phyloP scores from a whole-genome alignment of 805 yeast species.

The Metschnikowia corniflorae region DNA sequence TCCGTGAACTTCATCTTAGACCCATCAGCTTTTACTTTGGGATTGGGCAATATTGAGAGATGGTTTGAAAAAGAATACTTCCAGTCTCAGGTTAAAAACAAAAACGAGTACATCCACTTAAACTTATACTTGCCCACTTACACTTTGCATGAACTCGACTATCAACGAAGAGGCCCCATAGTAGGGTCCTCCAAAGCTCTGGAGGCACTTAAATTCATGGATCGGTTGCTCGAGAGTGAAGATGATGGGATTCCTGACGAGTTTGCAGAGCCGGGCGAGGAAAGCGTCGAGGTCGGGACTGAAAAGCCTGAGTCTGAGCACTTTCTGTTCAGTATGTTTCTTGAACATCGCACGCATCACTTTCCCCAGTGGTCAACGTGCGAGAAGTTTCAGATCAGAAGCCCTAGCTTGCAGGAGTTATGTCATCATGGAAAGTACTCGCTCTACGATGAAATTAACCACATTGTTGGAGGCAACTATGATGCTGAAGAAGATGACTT shows the following conservation, averaged over 20 bases:
- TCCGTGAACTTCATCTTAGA: slow-evolving; percentile 51
- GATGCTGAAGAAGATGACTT: slow-evolving; percentile 24
- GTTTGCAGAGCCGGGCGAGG: not conserved
- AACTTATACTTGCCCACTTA: slow-evolving; percentile 51
- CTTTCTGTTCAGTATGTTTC: slow-evolving; percentile 21
- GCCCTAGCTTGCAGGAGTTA: slow-evolving; percentile 45
- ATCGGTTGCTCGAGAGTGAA: slow-evolving; percentile 34
- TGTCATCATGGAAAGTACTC: slow-evolving; percentile 31
- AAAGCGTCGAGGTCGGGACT: not conserved
- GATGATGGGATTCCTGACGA: slow-evolving; percentile 2
- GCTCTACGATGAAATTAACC: slow-evolving; percentile 12
- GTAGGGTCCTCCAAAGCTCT: slow-evolving; percentile 62
- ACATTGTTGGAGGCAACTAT: slow-evolving; percentile 1
- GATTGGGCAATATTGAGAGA: slow-evolving; percentile 61
- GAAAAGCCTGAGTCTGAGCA: not conserved
- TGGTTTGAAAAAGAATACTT: slow-evolving; percentile 50
- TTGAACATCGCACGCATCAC: slow-evolving; percentile 41
- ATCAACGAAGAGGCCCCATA: slow-evolving; percentile 41
- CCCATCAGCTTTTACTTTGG: slow-evolving; percentile 65
- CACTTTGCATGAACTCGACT: slow-evolving; percentile 26
- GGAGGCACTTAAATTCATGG: slow-evolving; percentile 61
- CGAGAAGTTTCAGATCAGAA: slow-evolving; percentile 35
- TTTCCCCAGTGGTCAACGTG: slow-evolving; percentile 53
- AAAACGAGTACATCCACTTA: slow-evolving; percentile 22
- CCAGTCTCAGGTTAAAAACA: slow-evolving; percentile 20